Evolutionary conservation across 1,139 yeast genomes (phyloP), one percentile per base, ranked within the genome.

Genomic region (Zygoascus hellenicus): DNA sequence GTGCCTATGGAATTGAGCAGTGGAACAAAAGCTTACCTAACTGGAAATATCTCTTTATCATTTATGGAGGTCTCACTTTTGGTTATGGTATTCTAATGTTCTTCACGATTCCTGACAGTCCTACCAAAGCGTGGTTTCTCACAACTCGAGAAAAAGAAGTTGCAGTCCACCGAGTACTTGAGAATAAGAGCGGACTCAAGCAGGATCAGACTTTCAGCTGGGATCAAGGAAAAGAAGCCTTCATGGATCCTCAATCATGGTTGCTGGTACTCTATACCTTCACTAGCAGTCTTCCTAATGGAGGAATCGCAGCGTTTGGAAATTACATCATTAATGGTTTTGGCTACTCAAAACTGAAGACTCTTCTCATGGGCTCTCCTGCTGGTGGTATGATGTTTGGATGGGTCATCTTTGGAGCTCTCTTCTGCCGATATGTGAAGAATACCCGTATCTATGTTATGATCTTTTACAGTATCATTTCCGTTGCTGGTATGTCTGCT

Each of bases 41-140:
- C 11, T 80, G 84, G 83, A 68, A 77, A 62, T 80, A 83, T 81
- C 66, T 80, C 43, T 68, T 74, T 42, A 62, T 56, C 7, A 45
- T 57, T 36, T 46, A 49, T 62, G 47, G 59, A 31, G 11, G 57
- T 58, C 51, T 67, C 57, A 51, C 68, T 59, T 44, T 61, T n/a
- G 55, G 64, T 5, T 74, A 80, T 72, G 79, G 81, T 7, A 54
- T 75, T 6, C 49, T 74, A 2, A 66, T 78, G 42, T 62, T 59
- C 48, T 52, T 74, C 26, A 66, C 69, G 43, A 58, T 80, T 38
- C 85, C 85, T 1, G 78, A 77, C 57, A 65, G 69, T 31, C 83
- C 82, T 36, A 63, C 75, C n/a, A 61, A 65, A 28, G 83, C 84
- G 1, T 70, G 78, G 73, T 78, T 75, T 56, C 66, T 80, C 37